Evolutionary conservation across 2,329 filamentous ascomycete genomes (phyloP), one percentile per base, ranked within the genome.

Genomic region (Neonectria coccinea): DNA sequence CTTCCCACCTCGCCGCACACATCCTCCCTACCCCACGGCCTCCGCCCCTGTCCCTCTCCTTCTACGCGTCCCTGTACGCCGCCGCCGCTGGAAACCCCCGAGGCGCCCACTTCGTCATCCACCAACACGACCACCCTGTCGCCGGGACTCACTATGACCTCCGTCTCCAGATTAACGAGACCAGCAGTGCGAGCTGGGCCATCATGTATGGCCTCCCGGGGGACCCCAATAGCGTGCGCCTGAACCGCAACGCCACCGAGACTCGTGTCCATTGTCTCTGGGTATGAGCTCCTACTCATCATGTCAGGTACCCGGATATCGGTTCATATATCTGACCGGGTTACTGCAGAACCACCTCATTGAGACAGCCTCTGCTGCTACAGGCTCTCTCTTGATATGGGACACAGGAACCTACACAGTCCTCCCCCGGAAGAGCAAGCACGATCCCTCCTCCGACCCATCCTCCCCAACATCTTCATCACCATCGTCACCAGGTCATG

Each of bases 111-210:
- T 92, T 92, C 72, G 86, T 92, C 56, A 84, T 92, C 41, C 89
- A 92, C 75, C 90, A 93, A 73, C 90, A 93, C 74, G 89, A 92
- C 72, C 90, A 92, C 73, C 91, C 90, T 1, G 76, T 91, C 47
- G 89, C 90, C 10, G 89, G 90, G 25, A 83, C 84, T 1, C 88
- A 91, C 74, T 91, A 92, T 79, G 91, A 92, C 75, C 81, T 92
- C 20, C 83, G 90, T 3, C 80, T 92, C 18, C 90, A 92, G 75
- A 90, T 92, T 74, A 92, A 90, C 31, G 82, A 84, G 62, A 85
- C 85, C 0, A 92, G 89, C 72, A 89, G 88, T 27, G 84, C 87
- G 11, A 90, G 87, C 64, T 92, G 83, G 83, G 86, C 88, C 0
- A 82, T 89, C 67, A 89, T 88, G 86, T 90, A 89, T 71, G 87